These are phyloP conservation scores for Breviolum minutum DNA, from an alignment of 73 alveolate genomes.

Conservation along the genomic window DNA sequence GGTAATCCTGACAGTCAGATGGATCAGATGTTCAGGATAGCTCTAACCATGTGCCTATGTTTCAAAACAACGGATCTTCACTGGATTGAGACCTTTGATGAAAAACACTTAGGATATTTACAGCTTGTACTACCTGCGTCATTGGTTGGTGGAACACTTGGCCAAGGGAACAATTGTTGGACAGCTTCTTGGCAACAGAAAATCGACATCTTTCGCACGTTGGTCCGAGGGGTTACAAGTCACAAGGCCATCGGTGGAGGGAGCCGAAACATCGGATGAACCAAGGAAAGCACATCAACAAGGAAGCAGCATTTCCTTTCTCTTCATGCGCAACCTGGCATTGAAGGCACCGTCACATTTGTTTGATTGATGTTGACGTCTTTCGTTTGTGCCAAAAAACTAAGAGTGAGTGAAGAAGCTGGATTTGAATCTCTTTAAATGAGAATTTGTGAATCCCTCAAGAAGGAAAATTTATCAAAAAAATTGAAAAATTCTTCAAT, in stretches of 20 bases:
- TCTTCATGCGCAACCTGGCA: conserved; percentile 79
- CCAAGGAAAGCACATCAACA: conserved; percentile 68
- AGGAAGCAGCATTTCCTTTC: conserved; percentile 80
- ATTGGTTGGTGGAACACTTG: conserved; percentile 70
- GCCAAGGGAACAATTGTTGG: conserved; percentile 83
- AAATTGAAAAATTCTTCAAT: too few relatives aligned
- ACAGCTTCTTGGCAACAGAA: background rate
- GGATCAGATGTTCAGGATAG: too few relatives aligned
- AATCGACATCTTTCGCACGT: background rate
- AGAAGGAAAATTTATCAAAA: too few relatives aligned
- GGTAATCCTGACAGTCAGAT: too few relatives aligned
- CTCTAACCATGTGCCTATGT: too few relatives aligned
- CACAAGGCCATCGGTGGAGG: background rate
- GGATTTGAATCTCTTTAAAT: too few relatives aligned
- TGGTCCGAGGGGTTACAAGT: background rate
- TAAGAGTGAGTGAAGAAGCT: too few relatives aligned
- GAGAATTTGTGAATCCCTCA: too few relatives aligned
- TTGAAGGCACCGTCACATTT: background rate
- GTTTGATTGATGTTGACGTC: background rate
- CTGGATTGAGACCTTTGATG: too few relatives aligned
- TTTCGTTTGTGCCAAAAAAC: too few relatives aligned
- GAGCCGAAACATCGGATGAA: too few relatives aligned
- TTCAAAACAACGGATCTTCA: too few relatives aligned
- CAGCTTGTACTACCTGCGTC: conserved; percentile 68
- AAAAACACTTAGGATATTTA: conserved; percentile 23